Conservation (phyloP, 2,329 filamentous ascomycete genomes). For the Eurotiales sp. region DNA sequence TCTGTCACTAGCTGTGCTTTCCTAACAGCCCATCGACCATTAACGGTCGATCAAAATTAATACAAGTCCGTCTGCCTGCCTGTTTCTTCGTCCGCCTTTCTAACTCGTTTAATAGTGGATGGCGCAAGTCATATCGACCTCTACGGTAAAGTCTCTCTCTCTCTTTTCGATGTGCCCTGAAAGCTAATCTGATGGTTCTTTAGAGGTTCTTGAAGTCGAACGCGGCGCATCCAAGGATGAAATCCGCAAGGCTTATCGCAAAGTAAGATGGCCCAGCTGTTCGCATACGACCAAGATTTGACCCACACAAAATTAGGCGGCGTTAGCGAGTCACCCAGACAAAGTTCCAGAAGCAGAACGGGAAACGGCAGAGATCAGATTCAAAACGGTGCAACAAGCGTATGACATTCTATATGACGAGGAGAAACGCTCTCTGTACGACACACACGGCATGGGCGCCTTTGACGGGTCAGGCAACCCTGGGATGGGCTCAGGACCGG, state of each 20-base stretch:
- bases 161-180: too few relatives aligned
- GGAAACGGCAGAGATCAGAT: slow-evolving; percentile 79
- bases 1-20: neutral
- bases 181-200: too few relatives aligned
- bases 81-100: neutral
- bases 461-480: slow-evolving; percentile 74
- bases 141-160: too few relatives aligned
- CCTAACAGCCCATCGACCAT: neutral
- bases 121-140: slow-evolving; percentile 50
- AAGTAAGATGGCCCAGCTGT: slow-evolving; percentile 51
- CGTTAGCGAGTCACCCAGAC: slow-evolving; percentile 86
- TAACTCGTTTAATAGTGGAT: slow-evolving; percentile 8
- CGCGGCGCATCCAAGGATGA: slow-evolving; percentile 70
- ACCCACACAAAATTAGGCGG: slow-evolving; percentile 57
- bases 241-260: slow-evolving; percentile 94
- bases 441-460: slow-evolving; percentile 90
- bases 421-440: slow-evolving; percentile 86
- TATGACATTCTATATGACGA: slow-evolving; percentile 98
- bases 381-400: slow-evolving; percentile 89
- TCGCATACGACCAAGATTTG: neutral
- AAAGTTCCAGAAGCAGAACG: slow-evolving; percentile 87
- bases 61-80: slow-evolving; percentile 2
- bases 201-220: slow-evolving; percentile 76
- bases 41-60: neutral
- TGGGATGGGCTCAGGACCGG: slow-evolving; percentile 58